phyloP scores from a whole-genome alignment of 495 filamentous ascomycete species.

The Neurospora sp. region DNA sequence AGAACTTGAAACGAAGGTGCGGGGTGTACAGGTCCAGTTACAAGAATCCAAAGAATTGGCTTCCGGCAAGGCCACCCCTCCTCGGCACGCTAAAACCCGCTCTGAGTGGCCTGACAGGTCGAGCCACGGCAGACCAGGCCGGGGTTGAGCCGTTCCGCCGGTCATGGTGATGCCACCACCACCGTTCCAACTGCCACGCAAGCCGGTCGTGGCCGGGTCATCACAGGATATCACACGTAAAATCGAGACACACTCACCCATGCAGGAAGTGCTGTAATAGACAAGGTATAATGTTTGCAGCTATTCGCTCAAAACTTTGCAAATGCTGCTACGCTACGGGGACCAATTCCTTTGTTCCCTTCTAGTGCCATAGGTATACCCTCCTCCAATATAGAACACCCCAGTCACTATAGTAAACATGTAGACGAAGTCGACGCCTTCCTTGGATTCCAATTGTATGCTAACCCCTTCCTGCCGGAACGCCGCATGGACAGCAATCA shows the following conservation, averaged over 20 bases:
- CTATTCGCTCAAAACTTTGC: not conserved
- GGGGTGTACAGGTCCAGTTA: not conserved
- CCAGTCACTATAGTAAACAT: not conserved
- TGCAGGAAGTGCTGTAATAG: not conserved
- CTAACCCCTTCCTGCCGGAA: slow-evolving; percentile 7
- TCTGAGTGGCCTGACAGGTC: not conserved
- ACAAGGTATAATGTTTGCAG: not conserved
- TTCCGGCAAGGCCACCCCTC: not conserved
- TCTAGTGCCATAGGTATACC: not conserved
- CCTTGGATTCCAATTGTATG: slow-evolving; percentile 13
- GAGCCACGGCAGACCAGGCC: not conserved
- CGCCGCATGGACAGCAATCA: slow-evolving; percentile 11
- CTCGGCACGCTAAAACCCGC: not conserved
- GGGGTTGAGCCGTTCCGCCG: not conserved
- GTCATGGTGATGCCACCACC: not conserved
- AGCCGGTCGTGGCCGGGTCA: not conserved
- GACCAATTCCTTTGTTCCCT: not conserved
- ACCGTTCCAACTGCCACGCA: not conserved
- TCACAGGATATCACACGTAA: not conserved
- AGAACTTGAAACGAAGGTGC: not conserved
- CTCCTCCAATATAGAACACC: not conserved
- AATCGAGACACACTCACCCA: not conserved
- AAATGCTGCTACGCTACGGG: not conserved
- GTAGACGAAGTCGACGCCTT: not conserved
- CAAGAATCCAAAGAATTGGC: not conserved